Evolutionary conservation across 345 rosid species (phyloP).

Genomic region (Salix brachista): DNA sequence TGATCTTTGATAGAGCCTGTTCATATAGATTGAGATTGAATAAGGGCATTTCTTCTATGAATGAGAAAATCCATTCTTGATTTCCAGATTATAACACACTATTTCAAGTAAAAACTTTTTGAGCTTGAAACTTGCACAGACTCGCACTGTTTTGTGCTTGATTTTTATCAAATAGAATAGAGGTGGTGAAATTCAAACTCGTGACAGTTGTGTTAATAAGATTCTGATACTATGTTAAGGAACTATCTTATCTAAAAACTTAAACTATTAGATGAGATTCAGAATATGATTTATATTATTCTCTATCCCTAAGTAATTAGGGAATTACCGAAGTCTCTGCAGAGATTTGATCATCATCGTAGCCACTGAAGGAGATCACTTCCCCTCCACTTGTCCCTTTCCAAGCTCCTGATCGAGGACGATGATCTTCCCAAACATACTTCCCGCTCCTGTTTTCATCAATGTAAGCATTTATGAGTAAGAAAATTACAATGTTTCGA

Average conservation of each 20-base stretch:
- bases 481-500: neutral
- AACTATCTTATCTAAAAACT: too few relatives aligned
- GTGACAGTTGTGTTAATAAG: accelerated
- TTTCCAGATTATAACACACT: neutral
- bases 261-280: too few relatives aligned
- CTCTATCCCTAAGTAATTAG: neutral
- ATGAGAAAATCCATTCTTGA: neutral
- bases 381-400: conserved; percentile 94
- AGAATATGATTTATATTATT: too few relatives aligned
- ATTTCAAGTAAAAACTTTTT: too few relatives aligned
- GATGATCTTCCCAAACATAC: conserved; percentile 78
- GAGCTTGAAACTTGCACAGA: too few relatives aligned
- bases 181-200: too few relatives aligned
- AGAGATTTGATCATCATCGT: conserved; percentile 78
- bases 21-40: neutral
- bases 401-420: conserved; percentile 71
- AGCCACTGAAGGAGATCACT: conserved; percentile 82
- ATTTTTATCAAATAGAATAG: too few relatives aligned
- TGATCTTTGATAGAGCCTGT: conserved; percentile 63
- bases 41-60: neutral
- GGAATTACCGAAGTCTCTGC: conserved; percentile 71
- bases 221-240: too few relatives aligned
- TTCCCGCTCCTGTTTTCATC: conserved; percentile 42
- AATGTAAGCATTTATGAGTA: neutral
- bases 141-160: too few relatives aligned